These are phyloP conservation scores for Spergularia marina DNA, from an alignment of 148 eudicot species.

Conservation along the genomic window DNA sequence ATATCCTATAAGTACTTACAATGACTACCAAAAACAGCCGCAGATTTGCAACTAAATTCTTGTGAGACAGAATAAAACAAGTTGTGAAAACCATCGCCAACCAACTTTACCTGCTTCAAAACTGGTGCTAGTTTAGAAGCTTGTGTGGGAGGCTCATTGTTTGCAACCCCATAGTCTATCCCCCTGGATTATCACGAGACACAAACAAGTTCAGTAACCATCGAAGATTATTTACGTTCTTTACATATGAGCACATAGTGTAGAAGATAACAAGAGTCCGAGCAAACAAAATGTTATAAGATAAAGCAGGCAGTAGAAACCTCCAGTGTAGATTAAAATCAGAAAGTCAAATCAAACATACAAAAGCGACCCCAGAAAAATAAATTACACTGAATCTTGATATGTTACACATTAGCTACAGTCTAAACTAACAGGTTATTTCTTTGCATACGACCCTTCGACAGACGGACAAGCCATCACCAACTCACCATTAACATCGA, in stretches of 20 bases:
- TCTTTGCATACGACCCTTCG: not conserved
- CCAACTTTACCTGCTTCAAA: constrained; percentile 30
- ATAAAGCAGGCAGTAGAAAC: not conserved
- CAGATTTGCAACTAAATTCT: not conserved
- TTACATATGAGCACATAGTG: not conserved
- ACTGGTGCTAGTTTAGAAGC: constrained; percentile 27
- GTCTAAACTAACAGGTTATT: not conserved
- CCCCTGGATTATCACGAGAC: constrained; percentile 27
- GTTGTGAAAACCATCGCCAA: not conserved
- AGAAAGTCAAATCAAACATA: too few species aligned
- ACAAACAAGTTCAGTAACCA: constrained; percentile 4
- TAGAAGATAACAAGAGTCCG: not conserved
- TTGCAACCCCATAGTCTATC: constrained; percentile 38
- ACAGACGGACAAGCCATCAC: not conserved
- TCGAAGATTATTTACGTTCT: not conserved
- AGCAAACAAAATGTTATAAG: not conserved
- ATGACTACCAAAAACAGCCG: constrained; percentile 9
- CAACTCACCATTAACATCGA: not conserved
- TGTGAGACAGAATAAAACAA: not conserved
- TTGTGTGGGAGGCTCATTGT: constrained; percentile 28
- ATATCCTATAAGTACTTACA: not conserved
- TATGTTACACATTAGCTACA: not conserved
- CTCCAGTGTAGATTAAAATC: not conserved
- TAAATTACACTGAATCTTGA: too few species aligned
- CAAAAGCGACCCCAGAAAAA: too few species aligned